phyloP scores from a whole-genome alignment of 441 rosid genomes.

The Jatropha multifida region DNA sequence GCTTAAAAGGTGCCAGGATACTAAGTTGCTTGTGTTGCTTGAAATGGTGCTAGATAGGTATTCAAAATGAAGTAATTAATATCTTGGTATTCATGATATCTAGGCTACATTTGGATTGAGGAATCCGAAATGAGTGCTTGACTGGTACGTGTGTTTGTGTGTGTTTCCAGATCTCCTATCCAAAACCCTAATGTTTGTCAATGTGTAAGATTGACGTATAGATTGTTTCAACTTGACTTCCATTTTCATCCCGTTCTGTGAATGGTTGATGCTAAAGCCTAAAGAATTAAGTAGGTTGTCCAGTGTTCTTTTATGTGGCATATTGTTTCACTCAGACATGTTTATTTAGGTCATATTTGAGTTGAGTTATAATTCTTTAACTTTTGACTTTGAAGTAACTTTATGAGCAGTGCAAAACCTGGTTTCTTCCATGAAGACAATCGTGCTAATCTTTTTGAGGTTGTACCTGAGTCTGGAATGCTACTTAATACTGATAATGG shows the following conservation, averaged over 20 bases:
- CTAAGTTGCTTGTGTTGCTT: background rate
- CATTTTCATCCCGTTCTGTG: no score
- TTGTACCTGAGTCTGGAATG: constrained; percentile 87
- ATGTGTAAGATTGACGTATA: no score
- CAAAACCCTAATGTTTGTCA: no score
- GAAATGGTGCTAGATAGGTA: background rate
- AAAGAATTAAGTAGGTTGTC: background rate
- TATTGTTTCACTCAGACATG: background rate
- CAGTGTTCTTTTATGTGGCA: background rate
- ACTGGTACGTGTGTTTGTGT: no score
- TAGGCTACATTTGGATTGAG: no score
- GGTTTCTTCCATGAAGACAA: constrained; percentile 93
- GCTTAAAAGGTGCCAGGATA: background rate
- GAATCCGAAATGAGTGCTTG: no score
- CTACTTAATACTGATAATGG: constrained; percentile 92
- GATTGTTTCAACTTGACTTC: no score
- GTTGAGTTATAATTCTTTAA: background rate
- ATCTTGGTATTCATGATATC: no score
- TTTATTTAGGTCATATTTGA: background rate
- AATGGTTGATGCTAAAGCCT: no score
- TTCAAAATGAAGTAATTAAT: no score
- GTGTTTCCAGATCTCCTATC: no score
- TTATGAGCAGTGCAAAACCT: constrained; percentile 77
- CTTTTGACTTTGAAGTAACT: constrained; percentile 19
- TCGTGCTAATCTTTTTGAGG: constrained; percentile 90